Conservation (phyloP, 1,284 basidiomycete genomes). For the Anthracocystis walkeri region DNA sequence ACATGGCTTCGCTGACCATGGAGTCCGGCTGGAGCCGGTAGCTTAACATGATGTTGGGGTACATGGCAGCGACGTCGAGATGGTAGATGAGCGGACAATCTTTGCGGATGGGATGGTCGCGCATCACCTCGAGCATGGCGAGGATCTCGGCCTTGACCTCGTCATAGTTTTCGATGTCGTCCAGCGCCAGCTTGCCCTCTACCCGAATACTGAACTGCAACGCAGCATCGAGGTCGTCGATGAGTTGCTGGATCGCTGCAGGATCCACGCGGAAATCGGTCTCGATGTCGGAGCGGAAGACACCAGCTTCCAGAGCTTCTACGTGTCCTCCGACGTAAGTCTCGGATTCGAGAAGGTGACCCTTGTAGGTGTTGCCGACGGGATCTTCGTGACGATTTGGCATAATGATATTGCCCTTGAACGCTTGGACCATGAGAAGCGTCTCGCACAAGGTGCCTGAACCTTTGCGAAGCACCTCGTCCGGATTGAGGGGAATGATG, state of each 20-base stretch:
- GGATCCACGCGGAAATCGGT: conserved; percentile 97
- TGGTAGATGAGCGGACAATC: conserved; percentile 98
- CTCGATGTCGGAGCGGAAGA: conserved; percentile 94
- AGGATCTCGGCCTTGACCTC: conserved; percentile 87
- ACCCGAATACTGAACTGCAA: conserved; percentile 88
- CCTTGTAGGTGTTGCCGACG: conserved; percentile 92
- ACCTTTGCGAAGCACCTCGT: conserved; percentile 96
- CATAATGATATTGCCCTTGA: conserved; percentile 91
- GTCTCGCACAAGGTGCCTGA: conserved; percentile 97
- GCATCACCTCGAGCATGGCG: conserved; percentile 84
- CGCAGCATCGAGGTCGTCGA: conserved; percentile 92
- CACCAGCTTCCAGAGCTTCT: conserved; percentile 96
- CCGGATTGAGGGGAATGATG: conserved; percentile 96
- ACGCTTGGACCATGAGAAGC: conserved; percentile 98
- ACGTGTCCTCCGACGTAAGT: conserved; percentile 99
- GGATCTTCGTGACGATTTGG: conserved; percentile 96
- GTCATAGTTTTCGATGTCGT: conserved; percentile 93
- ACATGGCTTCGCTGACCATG: conserved; percentile 94
- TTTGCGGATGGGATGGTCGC: conserved; percentile 86
- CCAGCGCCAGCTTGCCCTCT: conserved; percentile 84
- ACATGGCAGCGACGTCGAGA: conserved; percentile 99
- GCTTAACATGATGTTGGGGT: conserved; percentile 99
- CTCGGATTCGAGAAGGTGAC: conserved; percentile 93
- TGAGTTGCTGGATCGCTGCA: conserved; percentile 87
- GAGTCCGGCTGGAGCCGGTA: conserved; percentile 99